These are phyloP conservation scores for Biscutella auriculata DNA, from an alignment of 441 rosid species.

Conservation along the genomic window DNA sequence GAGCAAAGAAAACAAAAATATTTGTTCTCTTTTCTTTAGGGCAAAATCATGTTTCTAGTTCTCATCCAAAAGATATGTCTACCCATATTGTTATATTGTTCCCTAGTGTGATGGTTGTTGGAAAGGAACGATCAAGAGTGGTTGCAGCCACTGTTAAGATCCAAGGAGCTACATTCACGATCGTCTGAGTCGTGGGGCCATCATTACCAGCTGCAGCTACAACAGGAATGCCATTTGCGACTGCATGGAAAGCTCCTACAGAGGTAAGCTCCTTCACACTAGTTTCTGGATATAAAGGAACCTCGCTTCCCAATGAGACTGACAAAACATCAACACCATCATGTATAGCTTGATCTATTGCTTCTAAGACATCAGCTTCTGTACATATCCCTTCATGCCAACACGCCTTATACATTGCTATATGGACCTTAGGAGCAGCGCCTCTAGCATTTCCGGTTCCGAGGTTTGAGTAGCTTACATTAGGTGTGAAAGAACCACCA, in stretches of 20 bases:
- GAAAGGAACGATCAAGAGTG: too few species aligned
- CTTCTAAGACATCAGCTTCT: slow-evolving; percentile 44
- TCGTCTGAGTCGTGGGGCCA: too few species aligned
- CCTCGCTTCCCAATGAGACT: slow-evolving; percentile 18
- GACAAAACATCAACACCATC: slow-evolving; percentile 22
- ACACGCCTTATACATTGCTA: slow-evolving; percentile 58
- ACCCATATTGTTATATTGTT: too few species aligned
- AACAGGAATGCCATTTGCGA: too few species aligned
- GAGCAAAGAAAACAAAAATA: neutral
- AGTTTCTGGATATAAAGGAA: slow-evolving; percentile 23
- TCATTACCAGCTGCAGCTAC: too few species aligned
- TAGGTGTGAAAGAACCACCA: slow-evolving; percentile 37
- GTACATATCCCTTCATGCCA: slow-evolving; percentile 29
- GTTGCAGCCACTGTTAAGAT: too few species aligned
- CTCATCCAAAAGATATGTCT: too few species aligned
- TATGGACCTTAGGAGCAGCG: slow-evolving; percentile 41
- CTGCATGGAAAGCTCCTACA: slow-evolving; percentile 23
- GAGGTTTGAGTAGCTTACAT: slow-evolving; percentile 31
- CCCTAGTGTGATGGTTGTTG: too few species aligned
- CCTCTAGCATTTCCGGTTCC: slow-evolving; percentile 36
- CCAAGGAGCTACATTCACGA: too few species aligned
- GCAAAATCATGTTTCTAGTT: too few species aligned
- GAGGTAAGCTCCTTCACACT: slow-evolving; percentile 16
- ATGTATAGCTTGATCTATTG: slow-evolving; percentile 41
- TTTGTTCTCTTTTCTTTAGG: too few species aligned